Evolutionary conservation across 1,139 yeast genomes (phyloP).

Genomic region (Candida albicans): DNA sequence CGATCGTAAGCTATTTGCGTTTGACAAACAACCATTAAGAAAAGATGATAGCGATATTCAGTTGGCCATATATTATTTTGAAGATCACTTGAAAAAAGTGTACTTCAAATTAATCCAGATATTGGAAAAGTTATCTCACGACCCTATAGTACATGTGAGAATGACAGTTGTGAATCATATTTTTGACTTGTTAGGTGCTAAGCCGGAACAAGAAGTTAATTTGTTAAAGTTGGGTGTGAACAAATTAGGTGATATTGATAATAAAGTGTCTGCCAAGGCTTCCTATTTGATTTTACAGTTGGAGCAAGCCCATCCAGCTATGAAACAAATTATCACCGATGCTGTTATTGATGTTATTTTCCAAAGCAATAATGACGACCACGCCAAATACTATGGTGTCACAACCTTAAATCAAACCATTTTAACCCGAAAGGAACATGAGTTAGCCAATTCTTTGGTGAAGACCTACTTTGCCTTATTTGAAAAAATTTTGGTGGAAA

Average conservation of each 20-base stretch:
- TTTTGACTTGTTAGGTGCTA: constrained; percentile 74
- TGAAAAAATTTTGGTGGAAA: constrained; percentile 74
- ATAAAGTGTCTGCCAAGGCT: constrained; percentile 86
- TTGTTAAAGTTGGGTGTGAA: constrained; percentile 85
- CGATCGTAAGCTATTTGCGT: constrained; percentile 76
- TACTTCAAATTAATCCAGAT: constrained; percentile 71
- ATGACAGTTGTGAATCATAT: constrained; percentile 74
- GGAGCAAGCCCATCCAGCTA: constrained; percentile 93
- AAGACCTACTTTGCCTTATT: constrained; percentile 85
- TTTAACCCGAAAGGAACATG: constrained; percentile 71
- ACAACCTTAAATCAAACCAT: constrained; percentile 92
- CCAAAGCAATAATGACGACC: constrained; percentile 72
- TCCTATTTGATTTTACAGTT: constrained; percentile 78
- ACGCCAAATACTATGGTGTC: constrained; percentile 83
- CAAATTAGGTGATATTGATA: constrained; percentile 89
- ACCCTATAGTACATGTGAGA: constrained; percentile 89
- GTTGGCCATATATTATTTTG: constrained; percentile 78
- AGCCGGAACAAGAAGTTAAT: constrained; percentile 97
- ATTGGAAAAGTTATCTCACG: constrained; percentile 78
- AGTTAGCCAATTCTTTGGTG: constrained; percentile 76
- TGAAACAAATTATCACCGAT: constrained; percentile 80
- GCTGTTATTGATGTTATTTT: constrained; percentile 79
- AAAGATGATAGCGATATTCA: constrained; percentile 46
- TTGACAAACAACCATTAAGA: constrained; percentile 72
- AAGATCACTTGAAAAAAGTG: constrained; percentile 77